Percentiles rank a stretch among this genome's conserved stretches.
Conservation (phyloP, 192 early-diverging fungal species). For the Chytriomyces confervae region DNA sequence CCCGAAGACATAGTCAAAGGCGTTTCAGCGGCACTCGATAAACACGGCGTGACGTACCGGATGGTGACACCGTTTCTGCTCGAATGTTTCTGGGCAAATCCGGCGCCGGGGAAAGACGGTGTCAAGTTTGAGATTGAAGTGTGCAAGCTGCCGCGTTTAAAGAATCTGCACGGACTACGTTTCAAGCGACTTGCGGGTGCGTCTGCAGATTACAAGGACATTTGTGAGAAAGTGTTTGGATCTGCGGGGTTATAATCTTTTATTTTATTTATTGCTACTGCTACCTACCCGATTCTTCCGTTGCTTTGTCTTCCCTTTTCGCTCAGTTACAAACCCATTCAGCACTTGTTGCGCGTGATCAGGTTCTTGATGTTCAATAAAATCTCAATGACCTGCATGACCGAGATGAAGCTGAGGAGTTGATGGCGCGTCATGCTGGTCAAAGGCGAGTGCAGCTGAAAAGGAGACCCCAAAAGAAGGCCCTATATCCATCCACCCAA, state of each 20-base stretch:
- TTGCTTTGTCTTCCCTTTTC: too few relatives aligned
- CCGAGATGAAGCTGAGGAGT: too few relatives aligned
- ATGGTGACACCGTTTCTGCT: slow-evolving; percentile 51
- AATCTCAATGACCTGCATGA: too few relatives aligned
- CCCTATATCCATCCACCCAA: too few relatives aligned
- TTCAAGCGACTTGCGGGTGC: slow-evolving; percentile 84
- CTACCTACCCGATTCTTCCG: too few relatives aligned
- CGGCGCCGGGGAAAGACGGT: slow-evolving; percentile 44
- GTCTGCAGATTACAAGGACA: slow-evolving; percentile 86
- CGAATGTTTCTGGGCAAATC: slow-evolving; percentile 49
- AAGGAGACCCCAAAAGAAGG: too few relatives aligned
- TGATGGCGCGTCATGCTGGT: too few relatives aligned
- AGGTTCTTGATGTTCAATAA: too few relatives aligned
- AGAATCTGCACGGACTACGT: slow-evolving; percentile 84
- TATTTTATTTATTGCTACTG: too few relatives aligned
- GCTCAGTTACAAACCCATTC: too few relatives aligned
- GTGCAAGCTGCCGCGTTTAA: slow-evolving; percentile 79
- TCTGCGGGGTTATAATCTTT: slow-evolving; percentile 69
- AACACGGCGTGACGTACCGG: slow-evolving; percentile 48
- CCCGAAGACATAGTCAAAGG: slow-evolving; percentile 64
- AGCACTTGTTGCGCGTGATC: too few relatives aligned
- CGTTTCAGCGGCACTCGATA: slow-evolving; percentile 49
- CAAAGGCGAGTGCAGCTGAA: too few relatives aligned
- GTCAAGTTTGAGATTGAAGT: slow-evolving; percentile 80
- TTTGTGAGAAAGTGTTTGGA: slow-evolving; percentile 83